Percentiles rank a stretch among this genome's conserved stretches.
These are phyloP conservation scores for Pseudogymnoascus sp. DNA, from an alignment of 2,329 filamentous ascomycete genomes.

Conservation along the genomic window DNA sequence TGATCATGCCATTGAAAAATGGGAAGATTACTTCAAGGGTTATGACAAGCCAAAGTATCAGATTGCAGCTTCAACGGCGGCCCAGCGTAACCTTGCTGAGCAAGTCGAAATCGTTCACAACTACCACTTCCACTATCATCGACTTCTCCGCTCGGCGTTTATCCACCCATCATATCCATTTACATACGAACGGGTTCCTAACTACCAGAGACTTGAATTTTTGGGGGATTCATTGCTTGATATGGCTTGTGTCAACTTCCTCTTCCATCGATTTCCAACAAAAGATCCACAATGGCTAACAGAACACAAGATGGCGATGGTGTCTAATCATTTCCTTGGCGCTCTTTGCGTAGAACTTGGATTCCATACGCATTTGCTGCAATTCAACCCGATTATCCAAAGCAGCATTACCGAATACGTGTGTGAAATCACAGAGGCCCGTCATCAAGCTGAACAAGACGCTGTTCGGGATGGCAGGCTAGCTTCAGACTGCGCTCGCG, in stretches of 20 bases:
- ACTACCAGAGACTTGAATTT: constrained; percentile 88
- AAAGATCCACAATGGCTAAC: constrained; percentile 95
- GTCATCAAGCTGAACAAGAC: constrained; percentile 32
- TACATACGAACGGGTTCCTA: constrained; percentile 68
- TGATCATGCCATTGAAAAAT: constrained; percentile 61
- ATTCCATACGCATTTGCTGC: constrained; percentile 65
- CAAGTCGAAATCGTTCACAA: constrained; percentile 49
- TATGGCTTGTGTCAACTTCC: constrained; percentile 72
- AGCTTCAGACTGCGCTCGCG: constrained; percentile 38
- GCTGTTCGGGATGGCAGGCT: constrained; percentile 28
- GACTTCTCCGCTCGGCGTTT: constrained; percentile 75
- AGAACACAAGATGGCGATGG: constrained; percentile 99
- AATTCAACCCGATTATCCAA: constrained; percentile 38
- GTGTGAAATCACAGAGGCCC: constrained; percentile 45
- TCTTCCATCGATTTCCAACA: constrained; percentile 67
- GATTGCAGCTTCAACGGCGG: constrained; percentile 48
- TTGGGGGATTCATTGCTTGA: constrained; percentile 83
- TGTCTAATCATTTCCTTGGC: constrained; percentile 88
- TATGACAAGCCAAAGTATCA: constrained; percentile 70
- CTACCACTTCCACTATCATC: constrained; percentile 65
- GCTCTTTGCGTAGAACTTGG: constrained; percentile 70
- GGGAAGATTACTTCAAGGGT: constrained; percentile 61
- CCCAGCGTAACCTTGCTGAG: constrained; percentile 58
- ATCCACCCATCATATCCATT: constrained; percentile 76
- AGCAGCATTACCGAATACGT: constrained; percentile 47